Percentiles rank a stretch among this genome's conserved stretches.
phyloP scores from a whole-genome alignment of 352 stramenopile species.

The Stephanocyclus meneghinianus region DNA sequence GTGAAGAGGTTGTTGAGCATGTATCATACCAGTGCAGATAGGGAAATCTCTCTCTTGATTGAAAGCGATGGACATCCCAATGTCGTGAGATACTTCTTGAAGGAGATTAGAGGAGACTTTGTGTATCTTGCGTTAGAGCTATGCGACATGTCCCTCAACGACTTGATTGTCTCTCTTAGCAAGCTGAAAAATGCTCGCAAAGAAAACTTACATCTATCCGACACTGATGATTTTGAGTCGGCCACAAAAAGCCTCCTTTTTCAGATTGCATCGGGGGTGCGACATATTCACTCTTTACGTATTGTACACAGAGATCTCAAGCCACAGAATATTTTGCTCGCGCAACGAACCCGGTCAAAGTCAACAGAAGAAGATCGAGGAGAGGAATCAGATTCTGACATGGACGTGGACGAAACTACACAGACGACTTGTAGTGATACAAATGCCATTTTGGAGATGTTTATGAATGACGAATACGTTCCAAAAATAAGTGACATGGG shows the following conservation, averaged over 20 bases:
- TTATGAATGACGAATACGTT: slow-evolving; percentile 67
- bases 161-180: slow-evolving; percentile 68
- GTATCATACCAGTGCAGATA: slow-evolving; percentile 84
- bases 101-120: slow-evolving; percentile 85
- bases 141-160: slow-evolving; percentile 79
- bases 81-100: slow-evolving; percentile 87
- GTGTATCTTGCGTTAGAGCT: slow-evolving; percentile 86
- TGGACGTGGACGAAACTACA: slow-evolving; percentile 28
- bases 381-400: slow-evolving; percentile 31
- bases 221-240: slow-evolving; percentile 42
- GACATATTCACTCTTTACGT: slow-evolving; percentile 84
- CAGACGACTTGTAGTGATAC: slow-evolving; percentile 37
- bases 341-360: slow-evolving; percentile 44
- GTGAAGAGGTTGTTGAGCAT: slow-evolving; percentile 86
- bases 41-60: slow-evolving; percentile 87
- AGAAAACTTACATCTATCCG: slow-evolving; percentile 31
- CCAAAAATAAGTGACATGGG: slow-evolving; percentile 89
- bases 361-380: slow-evolving; percentile 12
- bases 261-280: slow-evolving; percentile 85
- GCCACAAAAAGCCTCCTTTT: slow-evolving; percentile 65
- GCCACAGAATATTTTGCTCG: slow-evolving; percentile 79
- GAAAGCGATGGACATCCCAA: slow-evolving; percentile 86
- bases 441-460: slow-evolving; percentile 58
- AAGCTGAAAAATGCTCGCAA: slow-evolving; percentile 47
- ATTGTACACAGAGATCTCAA: slow-evolving; percentile 88